Evolutionary conservation across 2,329 filamentous ascomycete genomes (phyloP).

Genomic region (Lecanoromycetidae sp.): DNA sequence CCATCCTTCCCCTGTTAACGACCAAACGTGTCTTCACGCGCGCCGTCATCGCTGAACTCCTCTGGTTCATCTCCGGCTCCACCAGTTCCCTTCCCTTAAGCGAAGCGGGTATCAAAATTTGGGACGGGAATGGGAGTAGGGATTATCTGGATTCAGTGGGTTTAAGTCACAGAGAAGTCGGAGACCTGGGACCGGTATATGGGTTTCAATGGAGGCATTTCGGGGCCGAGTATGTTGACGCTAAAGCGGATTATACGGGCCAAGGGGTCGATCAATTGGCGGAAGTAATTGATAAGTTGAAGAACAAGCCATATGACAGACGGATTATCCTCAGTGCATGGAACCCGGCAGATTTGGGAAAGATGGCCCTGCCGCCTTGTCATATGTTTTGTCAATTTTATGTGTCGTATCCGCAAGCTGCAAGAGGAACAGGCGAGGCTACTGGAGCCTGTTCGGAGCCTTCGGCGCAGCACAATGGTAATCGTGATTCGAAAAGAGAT

Average conservation of each 20-base stretch:
- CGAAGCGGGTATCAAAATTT: conserved; percentile 81
- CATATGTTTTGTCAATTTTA: conserved; percentile 99
- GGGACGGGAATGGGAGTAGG: conserved; percentile 92
- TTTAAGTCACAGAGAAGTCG: conserved; percentile 65
- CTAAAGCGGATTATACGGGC: conserved; percentile 68
- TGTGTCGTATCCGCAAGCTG: conserved; percentile 58
- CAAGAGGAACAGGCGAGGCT: background rate
- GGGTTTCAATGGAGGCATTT: conserved; percentile 99
- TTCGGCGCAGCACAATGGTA: conserved; percentile 5
- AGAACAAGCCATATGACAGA: conserved; percentile 72
- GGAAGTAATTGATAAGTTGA: conserved; percentile 78
- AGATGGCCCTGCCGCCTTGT: conserved; percentile 88
- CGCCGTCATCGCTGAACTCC: conserved; percentile 79
- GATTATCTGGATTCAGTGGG: conserved; percentile 80
- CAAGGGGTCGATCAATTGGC: conserved; percentile 88
- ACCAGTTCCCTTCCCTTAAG: conserved; percentile 70
- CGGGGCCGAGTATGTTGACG: conserved; percentile 75
- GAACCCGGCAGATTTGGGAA: conserved; percentile 76
- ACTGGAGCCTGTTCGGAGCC: conserved; percentile 17
- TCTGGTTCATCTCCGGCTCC: conserved; percentile 84
- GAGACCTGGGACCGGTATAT: conserved; percentile 90
- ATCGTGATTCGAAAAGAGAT: too few relatives aligned
- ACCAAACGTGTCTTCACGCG: conserved; percentile 93
- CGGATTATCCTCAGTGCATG: conserved; percentile 85
- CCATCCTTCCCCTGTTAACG: conserved; percentile 81